Evolutionary conservation across 2,329 filamentous ascomycete genomes (phyloP), one percentile per base, ranked within the genome.

Genomic region (Diaporthe citrichinensis): DNA sequence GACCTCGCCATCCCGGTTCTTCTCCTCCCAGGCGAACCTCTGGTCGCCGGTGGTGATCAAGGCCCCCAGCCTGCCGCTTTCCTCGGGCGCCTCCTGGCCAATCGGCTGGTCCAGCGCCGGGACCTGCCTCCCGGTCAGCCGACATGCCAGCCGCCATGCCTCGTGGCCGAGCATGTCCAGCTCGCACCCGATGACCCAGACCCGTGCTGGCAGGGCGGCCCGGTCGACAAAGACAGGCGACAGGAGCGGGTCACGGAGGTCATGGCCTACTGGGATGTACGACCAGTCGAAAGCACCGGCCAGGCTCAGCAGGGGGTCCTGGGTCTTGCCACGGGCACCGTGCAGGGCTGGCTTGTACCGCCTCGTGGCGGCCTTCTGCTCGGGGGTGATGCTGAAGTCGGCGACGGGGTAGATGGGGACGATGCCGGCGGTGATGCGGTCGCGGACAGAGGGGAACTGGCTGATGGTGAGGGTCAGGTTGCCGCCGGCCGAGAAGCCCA

Each of bases 401-500:
- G 85, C 79, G 1, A 85, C 80, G 1, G 88, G 85, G 77, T 89
- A 90, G 67, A 88, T 81, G 3, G 86, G 81, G 9, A 89, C 79
- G 0, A 85, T 62, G 15, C 75, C 82, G 0, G 85, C 87, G 17
- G 72, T 77, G 36, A 83, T 74, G n/a, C 78, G 79, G 4, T 79
- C 80, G 44, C 80, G 79, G 41, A 89, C 78, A 17, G 78, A 79
- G 0, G 84, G 82, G 23, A 86, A 78, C 78, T 88, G 86, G 17
- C 83, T 79, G 0, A 84, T 84, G 23, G 83, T 79, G 1, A 90
- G 80, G 1, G 85, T 77, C 1, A 90, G 81, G 79, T 88, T 90
- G 1, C 85, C 89, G 31, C 89, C 89, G 0, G 88, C 88, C 41
- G 86, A 88, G 81, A 88, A 90, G 20, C 89, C 89, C 3, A 81